Evolutionary conservation across 1,284 basidiomycete genomes (phyloP).

Genomic region (Cryptococcus deneoformans): DNA sequence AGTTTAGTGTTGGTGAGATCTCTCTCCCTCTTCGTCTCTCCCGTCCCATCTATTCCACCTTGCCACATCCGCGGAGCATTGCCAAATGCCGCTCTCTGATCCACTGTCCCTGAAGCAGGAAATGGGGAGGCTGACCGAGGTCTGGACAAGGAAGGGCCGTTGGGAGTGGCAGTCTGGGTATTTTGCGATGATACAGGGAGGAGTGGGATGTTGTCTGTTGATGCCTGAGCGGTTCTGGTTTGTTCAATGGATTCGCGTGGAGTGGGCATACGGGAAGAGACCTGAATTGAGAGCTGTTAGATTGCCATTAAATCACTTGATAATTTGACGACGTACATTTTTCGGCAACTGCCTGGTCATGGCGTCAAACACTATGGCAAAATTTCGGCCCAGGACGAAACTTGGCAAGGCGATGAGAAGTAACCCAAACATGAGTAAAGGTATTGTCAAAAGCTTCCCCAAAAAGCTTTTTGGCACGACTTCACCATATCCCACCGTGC

Average conservation of each 20-base stretch:
- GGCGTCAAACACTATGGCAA: conserved; percentile 79
- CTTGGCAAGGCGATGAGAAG: conserved; percentile 81
- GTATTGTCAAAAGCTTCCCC: conserved; percentile 75
- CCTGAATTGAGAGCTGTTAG: background rate
- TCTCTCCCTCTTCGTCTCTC: conserved; percentile 7
- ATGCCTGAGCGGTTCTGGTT: conserved; percentile 1
- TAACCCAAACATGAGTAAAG: conserved; percentile 77
- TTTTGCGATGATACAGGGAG: conserved; percentile 5
- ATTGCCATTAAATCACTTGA: background rate
- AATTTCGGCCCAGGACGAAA: conserved; percentile 84
- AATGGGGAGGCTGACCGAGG: background rate
- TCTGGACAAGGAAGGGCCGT: background rate
- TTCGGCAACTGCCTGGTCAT: conserved; percentile 52
- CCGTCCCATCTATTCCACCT: conserved; percentile 13
- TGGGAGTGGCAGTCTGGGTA: conserved; percentile 1
- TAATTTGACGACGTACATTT: conserved; percentile 17
- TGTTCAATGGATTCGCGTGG: conserved; percentile 1
- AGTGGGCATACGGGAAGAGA: conserved; percentile 4
- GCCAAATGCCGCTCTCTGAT: conserved; percentile 1
- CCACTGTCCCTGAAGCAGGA: conserved; percentile 6
- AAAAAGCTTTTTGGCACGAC: conserved; percentile 78
- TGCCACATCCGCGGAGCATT: conserved; percentile 28
- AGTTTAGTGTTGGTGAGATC: conserved; percentile 49
- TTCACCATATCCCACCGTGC: conserved; percentile 61
- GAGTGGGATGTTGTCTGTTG: conserved; percentile 9